Evolutionary conservation across 345 rosid species (phyloP).

Genomic region (Eucalyptus fibrosa): DNA sequence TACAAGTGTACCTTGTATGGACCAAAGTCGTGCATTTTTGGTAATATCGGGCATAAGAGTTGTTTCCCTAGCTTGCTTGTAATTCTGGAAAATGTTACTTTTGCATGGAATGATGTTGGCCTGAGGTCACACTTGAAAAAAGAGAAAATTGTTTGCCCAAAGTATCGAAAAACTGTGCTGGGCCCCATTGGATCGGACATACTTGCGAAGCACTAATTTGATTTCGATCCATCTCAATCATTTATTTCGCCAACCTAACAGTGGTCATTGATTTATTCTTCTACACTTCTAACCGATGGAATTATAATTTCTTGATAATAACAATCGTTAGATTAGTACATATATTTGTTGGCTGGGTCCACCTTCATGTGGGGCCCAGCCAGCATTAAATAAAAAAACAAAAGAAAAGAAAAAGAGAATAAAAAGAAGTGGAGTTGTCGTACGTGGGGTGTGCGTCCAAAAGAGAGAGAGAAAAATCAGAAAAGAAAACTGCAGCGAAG

Average conservation of each 20-base stretch:
- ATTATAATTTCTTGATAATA: not conserved
- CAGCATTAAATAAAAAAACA: too few species aligned
- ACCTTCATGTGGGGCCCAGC: too few species aligned
- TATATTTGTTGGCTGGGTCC: too few species aligned
- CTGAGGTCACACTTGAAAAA: not conserved
- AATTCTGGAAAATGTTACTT: not conserved
- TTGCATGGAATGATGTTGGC: not conserved
- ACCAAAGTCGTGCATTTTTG: not conserved
- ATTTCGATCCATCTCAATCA: not conserved
- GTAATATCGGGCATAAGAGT: not conserved
- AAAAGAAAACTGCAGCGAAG: too few species aligned
- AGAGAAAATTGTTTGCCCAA: not conserved
- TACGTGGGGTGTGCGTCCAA: too few species aligned
- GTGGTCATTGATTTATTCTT: not conserved
- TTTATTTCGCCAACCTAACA: not conserved
- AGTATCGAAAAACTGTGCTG: accelerated
- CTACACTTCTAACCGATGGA: not conserved
- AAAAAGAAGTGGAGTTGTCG: too few species aligned
- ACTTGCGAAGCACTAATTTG: not conserved
- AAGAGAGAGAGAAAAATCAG: too few species aligned
- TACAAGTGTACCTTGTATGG: too few species aligned
- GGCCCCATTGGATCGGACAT: not conserved
- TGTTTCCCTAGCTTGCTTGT: not conserved
- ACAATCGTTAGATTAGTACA: not conserved
- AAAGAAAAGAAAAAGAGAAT: too few species aligned